Evolutionary conservation across 2,329 filamentous ascomycete species (phyloP).

Genomic region (Alternaria dauci): DNA sequence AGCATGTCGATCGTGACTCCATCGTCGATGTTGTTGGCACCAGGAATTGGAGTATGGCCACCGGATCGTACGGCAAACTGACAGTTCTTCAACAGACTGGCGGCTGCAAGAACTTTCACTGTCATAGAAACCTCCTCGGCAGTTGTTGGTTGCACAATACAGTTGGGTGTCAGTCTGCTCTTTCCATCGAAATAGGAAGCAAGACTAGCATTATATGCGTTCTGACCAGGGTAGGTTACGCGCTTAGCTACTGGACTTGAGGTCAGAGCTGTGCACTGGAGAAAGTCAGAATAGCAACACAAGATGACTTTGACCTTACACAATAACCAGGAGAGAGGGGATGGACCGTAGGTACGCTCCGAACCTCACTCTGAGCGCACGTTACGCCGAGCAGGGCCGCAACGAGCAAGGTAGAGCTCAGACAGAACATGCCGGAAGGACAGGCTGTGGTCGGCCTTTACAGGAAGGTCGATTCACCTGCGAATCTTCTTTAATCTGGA

Average conservation of each 20-base stretch:
- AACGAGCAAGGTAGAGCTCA: neutral
- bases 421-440: neutral
- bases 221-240: constrained; percentile 9
- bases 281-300: neutral
- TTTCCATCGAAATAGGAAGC: constrained; percentile 11
- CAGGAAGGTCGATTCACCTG: neutral
- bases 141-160: constrained; percentile 28
- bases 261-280: neutral
- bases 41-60: constrained; percentile 35
- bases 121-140: constrained; percentile 23
- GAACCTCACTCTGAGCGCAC: neutral
- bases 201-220: constrained; percentile 5
- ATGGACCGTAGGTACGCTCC: neutral
- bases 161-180: constrained; percentile 18
- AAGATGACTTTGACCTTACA: neutral
- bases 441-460: neutral
- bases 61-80: constrained; percentile 31
- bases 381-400: neutral
- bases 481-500: neutral
- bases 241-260: neutral
- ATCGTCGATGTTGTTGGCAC: constrained; percentile 32
- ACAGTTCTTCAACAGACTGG: neutral
- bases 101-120: constrained; percentile 19
- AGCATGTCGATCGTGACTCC: constrained; percentile 39
- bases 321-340: neutral